Evolutionary conservation across 108 stramenopile genomes (phyloP), one percentile per base, ranked within the genome.

Genomic region (Conticribra guillardii): DNA sequence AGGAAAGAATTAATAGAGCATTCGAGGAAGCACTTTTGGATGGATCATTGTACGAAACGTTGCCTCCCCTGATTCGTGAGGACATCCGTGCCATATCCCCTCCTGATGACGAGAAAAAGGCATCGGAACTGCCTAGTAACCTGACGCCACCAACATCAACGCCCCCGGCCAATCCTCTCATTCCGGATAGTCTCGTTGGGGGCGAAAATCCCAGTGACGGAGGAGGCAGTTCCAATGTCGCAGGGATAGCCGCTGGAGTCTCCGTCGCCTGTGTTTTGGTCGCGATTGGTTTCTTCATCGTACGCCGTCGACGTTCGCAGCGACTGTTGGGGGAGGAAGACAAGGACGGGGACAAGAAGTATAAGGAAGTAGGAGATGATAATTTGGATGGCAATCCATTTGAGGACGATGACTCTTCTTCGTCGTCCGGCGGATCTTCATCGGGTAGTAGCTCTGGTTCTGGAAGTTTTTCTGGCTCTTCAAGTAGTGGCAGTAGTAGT

Each of bases 231-330:
- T 56, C 71, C 45, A 63, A 45, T 41, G 26, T 34, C 21, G 60
- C 24, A 15, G 70, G 60, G n/a, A 71, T 71, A 24, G 60, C 51
- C 37, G 48, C 41, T 23, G 70, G 59, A 2, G 41, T 71, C n/a
- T 51, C 33, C 51, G 33, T 50, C 9, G 60, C 54, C 3, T 26
- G 58, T 4, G 32, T 71, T 30, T 7, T 66, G 19, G 32, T 53
- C 24, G 49, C 30, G 1, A 27, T 71, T 54, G 59, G 50, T 15
- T 53, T 71, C 52, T 50, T 61, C 70, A 51, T 62, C 5, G 33
- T 32, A 2, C 59, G 60, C 37, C 70, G 69, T 60, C 30, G 34
- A 4, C 47, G 28, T 18, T 8, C 18, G 23, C 4, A 29, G 4
- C 33, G 22, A 26, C 0, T 24, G 7, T 60, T 32, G 60, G 16